Base-by-base conservation (phyloP, 148 eudicot genomes). In the Heliamphora exappendiculata region DNA sequence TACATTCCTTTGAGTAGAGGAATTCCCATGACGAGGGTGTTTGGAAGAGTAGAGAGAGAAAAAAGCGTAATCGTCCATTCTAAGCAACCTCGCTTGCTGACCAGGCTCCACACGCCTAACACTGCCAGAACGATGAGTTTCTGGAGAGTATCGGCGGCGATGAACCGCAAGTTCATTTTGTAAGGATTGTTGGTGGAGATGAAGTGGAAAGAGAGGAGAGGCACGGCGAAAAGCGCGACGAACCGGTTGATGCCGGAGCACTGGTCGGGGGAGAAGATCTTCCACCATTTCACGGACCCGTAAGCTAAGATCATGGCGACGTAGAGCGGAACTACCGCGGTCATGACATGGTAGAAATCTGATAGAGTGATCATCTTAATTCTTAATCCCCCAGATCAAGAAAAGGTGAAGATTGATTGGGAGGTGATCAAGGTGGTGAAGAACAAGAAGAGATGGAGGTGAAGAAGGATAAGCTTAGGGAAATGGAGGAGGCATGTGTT, bases 271-370 rank as follows among this genome's bases (percentile, higher is more conserved):
- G 89, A 78, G 80, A 94, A 94, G 72, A 94, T 94, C 60, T 91
- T 91, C 98, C 98, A 94, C 98, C 98, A 94, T 74, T 90, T 88
- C 0, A 94, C 98, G 0, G 98, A 94, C 4, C 97, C 98, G 51
- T 94, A 94, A 0, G 98, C 98, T 12, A 94, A 75, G 19, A 91
- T 84, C 98, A 94, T 94, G 28, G 98, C 98, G 24, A 91, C 98
- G 64, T 94, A 94, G 1, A 94, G 88, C 3, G 98, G 98, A 7
- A 94, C 98, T 17, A 94, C 84, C 0, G 98, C 97, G 3, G 98
- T 91, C 97, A 94, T 92, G 0, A 94, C 98, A 82, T 94, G 95
- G 93, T 94, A 94, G 80, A 94, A 90, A 64, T 94, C 98, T 20
- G 77, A 66, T 7, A 81, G 62, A 11, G 86, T 86, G 53, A 94